Base-by-base conservation (phyloP, 2,329 filamentous ascomycete species). In the Amauroascus verrucosus region DNA sequence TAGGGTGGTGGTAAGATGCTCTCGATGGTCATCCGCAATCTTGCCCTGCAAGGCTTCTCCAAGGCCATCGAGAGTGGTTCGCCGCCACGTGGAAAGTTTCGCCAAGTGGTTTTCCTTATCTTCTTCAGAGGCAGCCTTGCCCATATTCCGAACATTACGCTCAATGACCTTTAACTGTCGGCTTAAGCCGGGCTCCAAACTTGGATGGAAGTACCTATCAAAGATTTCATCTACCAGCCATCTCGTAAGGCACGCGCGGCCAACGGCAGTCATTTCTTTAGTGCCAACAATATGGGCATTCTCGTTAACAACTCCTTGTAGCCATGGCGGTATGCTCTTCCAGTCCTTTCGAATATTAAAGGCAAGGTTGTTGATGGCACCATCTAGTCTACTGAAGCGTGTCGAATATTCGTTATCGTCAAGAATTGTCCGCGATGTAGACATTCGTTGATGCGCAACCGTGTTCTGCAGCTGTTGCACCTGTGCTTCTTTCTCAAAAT, bases 301-400 rank as follows among this genome's bases (percentile, higher is more conserved):
- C 50, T 85, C 77, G 67, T 91, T 96, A 59, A 95, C 86, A 52
- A 83, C 87, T 22, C 77, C 78, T 52, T 82, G 79, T 43, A 98
- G 75, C 88, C 89, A 97, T 5, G 76, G 66, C 0, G 93, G 93
- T 52, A 97, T 77, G 32, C 76, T 75, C 57, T 81, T 82, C 93
- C 93, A 98, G 65, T 94, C 86, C 70, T 97, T 97, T 58, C 93
- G 85, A 58, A 97, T 94, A 61, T 93, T 91, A 74, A 96, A 98
- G 0, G 93, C 84, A 8, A 98, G 77, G 66, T 98, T 94, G 66
- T 89, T 93, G 65, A 96, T 91, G 18, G 94, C 86, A 24, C 91
- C 91, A 63, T 96, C 93, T 46, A 98, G 78, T 20, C 93, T 84
- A 65, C 85, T 88, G 71, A 97, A 97, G 20, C 91, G 81, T 18